A percentile compares a stretch with the other conserved stretches of the same genome.
Evolutionary conservation across 371 early-diverging fungal genomes (phyloP).

Genomic region (Mucor indicus): DNA sequence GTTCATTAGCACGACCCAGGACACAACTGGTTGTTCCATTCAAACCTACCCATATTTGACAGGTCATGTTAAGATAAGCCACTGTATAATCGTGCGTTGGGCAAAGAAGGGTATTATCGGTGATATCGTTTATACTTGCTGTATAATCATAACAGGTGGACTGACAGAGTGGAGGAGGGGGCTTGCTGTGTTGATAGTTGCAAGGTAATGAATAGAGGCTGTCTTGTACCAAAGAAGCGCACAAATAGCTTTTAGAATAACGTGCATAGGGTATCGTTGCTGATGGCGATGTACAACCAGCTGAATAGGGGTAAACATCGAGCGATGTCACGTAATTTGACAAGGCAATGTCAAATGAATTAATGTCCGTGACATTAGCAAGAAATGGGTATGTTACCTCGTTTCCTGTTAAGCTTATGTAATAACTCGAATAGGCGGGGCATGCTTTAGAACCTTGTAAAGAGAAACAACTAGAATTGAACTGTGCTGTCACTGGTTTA

Average conservation of each 20-base stretch:
- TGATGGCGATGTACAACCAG: slow-evolving; percentile 26
- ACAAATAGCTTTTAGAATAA: slow-evolving; percentile 34
- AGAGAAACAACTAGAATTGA: slow-evolving; percentile 26
- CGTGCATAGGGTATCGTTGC: slow-evolving; percentile 40
- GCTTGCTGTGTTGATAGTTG: slow-evolving; percentile 24
- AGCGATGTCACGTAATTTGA: slow-evolving; percentile 23
- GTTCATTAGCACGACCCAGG: slow-evolving; percentile 37
- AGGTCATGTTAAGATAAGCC: too few species aligned
- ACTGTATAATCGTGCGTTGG: too few species aligned
- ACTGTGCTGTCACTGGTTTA: too few species aligned
- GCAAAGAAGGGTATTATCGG: slow-evolving; percentile 9
- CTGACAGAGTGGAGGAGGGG: slow-evolving; percentile 37
- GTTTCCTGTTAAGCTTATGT: slow-evolving; percentile 29
- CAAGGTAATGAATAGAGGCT: slow-evolving; percentile 31
- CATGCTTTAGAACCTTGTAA: slow-evolving; percentile 38
- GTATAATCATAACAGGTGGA: slow-evolving; percentile 37
- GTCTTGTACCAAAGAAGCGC: slow-evolving; percentile 38
- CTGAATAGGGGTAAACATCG: slow-evolving; percentile 15
- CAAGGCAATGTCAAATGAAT: slow-evolving; percentile 35
- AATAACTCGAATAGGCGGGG: slow-evolving; percentile 36
- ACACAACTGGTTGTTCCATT: slow-evolving; percentile 36
- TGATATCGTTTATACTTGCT: slow-evolving; percentile 25
- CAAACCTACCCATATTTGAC: slow-evolving; percentile 35
- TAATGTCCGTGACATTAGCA: slow-evolving; percentile 24
- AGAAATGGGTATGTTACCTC: slow-evolving; percentile 24